Evolutionary conservation across 768 basidiomycete species (phyloP).

Genomic region (Russula foetens): DNA sequence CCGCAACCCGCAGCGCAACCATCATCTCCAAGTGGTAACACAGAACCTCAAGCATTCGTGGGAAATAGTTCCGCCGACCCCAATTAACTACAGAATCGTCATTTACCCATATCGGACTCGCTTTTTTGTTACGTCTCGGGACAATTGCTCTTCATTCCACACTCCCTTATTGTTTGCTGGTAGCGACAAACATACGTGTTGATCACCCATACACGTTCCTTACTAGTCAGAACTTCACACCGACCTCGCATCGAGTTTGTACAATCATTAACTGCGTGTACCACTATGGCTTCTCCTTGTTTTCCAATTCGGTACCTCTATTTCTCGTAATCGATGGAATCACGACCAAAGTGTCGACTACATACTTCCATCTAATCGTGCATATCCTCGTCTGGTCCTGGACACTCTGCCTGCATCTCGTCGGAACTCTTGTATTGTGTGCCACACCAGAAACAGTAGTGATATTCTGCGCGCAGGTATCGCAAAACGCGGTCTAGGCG

Average conservation of each 20-base stretch:
- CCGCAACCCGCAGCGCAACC: slow-evolving; percentile 8
- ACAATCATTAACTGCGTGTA: slow-evolving; percentile 13
- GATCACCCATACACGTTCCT: slow-evolving; percentile 7
- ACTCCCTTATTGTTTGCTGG: neutral
- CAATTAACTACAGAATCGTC: neutral
- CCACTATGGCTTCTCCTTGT: neutral
- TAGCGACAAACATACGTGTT: slow-evolving; percentile 2
- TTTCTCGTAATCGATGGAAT: neutral
- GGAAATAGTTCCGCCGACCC: neutral
- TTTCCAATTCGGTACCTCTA: neutral
- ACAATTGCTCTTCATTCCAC: slow-evolving; percentile 4
- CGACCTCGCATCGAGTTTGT: slow-evolving; percentile 4
- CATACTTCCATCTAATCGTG: slow-evolving; percentile 48
- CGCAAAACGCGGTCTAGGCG: slow-evolving; percentile 57
- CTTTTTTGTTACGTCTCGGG: neutral
- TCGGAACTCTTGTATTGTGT: slow-evolving; percentile 55
- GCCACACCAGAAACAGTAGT: slow-evolving; percentile 89
- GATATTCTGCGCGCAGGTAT: slow-evolving; percentile 64
- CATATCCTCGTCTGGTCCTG: slow-evolving; percentile 66
- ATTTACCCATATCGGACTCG: neutral
- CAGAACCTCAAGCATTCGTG: slow-evolving; percentile 1
- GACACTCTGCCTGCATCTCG: slow-evolving; percentile 60
- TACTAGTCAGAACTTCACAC: neutral
- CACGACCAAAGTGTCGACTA: neutral
- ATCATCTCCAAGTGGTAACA: neutral